Percentiles rank a stretch among this genome's conserved stretches.
These are phyloP conservation scores for Jacaranda mimosifolia DNA, from an alignment of 257 asterid species.

Conservation along the genomic window DNA sequence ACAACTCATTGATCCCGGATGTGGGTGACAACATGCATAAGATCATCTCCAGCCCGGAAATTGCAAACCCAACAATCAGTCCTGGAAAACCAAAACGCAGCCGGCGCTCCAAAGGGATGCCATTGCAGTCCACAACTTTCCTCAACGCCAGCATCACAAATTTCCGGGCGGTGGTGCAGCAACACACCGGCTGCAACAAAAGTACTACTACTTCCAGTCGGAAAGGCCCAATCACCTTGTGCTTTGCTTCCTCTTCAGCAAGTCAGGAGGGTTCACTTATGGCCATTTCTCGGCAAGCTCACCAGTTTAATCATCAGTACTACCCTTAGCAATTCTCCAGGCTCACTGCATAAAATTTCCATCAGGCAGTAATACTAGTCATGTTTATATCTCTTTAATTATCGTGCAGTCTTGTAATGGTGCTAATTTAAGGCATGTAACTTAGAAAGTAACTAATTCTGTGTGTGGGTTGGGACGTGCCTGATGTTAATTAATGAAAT, in stretches of 20 bases:
- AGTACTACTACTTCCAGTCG: constrained; percentile 17
- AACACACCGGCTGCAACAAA: constrained; percentile 64
- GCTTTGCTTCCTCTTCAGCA: constrained; percentile 42
- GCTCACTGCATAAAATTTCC: background rate
- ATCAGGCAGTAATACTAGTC: background rate
- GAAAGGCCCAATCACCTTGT: constrained; percentile 67
- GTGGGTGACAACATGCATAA: background rate
- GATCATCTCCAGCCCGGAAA: constrained; percentile 28
- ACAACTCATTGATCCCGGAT: background rate
- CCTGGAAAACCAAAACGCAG: constrained; percentile 39
- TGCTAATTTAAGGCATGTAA: too few species aligned
- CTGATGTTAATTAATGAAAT: background rate
- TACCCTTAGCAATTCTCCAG: background rate
- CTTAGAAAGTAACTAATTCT: background rate
- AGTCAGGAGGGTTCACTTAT: background rate
- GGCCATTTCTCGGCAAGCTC: background rate
- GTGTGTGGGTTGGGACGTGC: background rate
- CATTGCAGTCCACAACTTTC: constrained; percentile 55
- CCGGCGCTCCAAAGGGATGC: constrained; percentile 47
- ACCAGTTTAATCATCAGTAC: background rate
- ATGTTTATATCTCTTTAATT: background rate
- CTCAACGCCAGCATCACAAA: constrained; percentile 59
- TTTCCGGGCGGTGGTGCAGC: constrained; percentile 70
- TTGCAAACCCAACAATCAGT: constrained; percentile 23
- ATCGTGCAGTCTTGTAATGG: background rate